Evolutionary conservation across 805 yeast genomes (phyloP), one percentile per base, ranked within the genome.

Genomic region (Yarrowia porcina): DNA sequence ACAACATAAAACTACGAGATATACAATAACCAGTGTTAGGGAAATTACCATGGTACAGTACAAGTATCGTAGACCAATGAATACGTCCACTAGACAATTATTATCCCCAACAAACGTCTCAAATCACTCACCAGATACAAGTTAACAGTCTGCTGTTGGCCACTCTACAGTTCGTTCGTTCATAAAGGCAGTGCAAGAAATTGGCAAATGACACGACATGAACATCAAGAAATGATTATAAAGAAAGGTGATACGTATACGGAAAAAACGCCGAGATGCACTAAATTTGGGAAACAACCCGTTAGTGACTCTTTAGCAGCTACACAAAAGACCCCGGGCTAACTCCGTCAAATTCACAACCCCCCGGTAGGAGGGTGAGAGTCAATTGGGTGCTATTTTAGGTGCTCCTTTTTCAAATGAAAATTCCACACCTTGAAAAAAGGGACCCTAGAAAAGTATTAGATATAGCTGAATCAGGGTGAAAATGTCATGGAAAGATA

Each of bases 341-440:
- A 47, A 20, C 54, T 47, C 54, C 54, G 54, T 32, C 54, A 30
- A 47, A 47, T 47, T 47, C 54, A 18, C 54, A 20, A 18, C 25
- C 38, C 27, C 35, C 13, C 13, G 28, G 28, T 12, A 11, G 6
- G 50, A 18, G 11, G 21, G 21, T 7, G 30, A 41, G 45, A 21
- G 15, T 23, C 45, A 21, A 21, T 41, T 41, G 45, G 45, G 18
- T 27, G 52, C 52, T 45, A 45, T 45, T 45, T 45, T 45, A 30
- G 20, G 36, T 6, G 38, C 35, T 18, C 50, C 50, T 18, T 20
- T 7, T 15, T 12, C 32, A 25, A 42, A 42, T 18, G 28, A 18
- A 44, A 44, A 25, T 33, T n/a, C n/a, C n/a, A n/a, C n/a, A n/a
- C n/a, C n/a, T n/a, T n/a, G n/a, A n/a, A n/a, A n/a, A n/a, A n/a